Conservation (phyloP, 768 basidiomycete species). For the Tulasnella sp. region DNA sequence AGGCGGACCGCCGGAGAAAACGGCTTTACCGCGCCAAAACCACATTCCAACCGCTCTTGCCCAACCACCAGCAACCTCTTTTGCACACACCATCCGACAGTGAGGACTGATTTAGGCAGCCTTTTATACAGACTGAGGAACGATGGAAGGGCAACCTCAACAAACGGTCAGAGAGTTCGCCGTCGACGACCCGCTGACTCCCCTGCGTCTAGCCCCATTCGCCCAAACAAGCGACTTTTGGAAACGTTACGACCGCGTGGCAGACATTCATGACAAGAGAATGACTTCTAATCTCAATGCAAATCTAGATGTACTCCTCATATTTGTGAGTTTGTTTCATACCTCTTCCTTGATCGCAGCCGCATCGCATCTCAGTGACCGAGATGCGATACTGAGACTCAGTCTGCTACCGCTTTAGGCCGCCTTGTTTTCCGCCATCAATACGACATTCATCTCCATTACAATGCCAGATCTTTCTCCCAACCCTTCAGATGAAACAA, state of each 20-base stretch:
- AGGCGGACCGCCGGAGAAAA: no score
- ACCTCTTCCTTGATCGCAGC: not conserved
- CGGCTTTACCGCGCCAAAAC: no score
- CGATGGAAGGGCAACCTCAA: not conserved
- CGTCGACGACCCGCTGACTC: not conserved
- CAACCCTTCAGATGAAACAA: conserved; percentile 7
- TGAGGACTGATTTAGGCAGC: no score
- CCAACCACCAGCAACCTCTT: no score
- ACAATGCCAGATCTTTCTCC: not conserved
- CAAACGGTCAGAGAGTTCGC: not conserved
- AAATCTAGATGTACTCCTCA: conserved; percentile 4
- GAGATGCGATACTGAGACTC: no score
- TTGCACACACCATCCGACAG: no score
- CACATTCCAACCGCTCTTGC: no score
- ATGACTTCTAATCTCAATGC: not conserved
- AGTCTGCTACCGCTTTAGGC: not conserved
- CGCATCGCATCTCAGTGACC: no score
- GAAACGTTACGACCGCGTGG: conserved; percentile 5
- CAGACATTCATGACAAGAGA: conserved; percentile 8
- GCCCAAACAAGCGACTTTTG: conserved; percentile 4
- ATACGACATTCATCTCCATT: conserved; percentile 11
- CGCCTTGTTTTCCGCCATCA: conserved; percentile 2
- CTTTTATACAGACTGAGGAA: not conserved
- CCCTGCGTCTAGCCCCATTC: not conserved
- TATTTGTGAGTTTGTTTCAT: not conserved